Evolutionary conservation across 129 eudicot species (phyloP).

Genomic region (Artemisia argyi): DNA sequence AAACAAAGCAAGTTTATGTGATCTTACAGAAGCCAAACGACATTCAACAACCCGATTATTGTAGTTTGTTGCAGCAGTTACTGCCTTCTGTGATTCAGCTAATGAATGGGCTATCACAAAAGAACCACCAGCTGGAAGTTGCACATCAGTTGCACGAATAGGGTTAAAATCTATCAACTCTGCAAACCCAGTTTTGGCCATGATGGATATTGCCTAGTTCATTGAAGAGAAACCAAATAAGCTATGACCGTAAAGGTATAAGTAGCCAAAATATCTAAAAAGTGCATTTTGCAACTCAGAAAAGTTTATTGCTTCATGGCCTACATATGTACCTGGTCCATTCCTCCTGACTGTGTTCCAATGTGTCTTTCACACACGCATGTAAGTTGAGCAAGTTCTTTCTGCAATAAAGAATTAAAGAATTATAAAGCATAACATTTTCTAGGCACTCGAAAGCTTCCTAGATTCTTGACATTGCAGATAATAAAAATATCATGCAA

Average conservation of each 20-base stretch:
- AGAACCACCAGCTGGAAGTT: conserved; percentile 83
- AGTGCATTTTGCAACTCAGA: not conserved
- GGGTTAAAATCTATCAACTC: conserved; percentile 92
- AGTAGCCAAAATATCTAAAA: not conserved
- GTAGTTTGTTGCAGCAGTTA: conserved; percentile 91
- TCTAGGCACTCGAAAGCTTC: conserved; percentile 8
- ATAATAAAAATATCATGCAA: not conserved
- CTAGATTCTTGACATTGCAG: not conserved
- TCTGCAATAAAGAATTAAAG: conserved; percentile 36
- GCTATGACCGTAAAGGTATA: conserved; percentile 4
- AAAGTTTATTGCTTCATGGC: not conserved
- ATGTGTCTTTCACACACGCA: conserved; percentile 97
- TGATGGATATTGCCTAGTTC: conserved; percentile 80
- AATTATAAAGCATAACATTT: not conserved
- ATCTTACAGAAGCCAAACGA: conserved; percentile 81
- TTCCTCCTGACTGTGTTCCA: conserved; percentile 99
- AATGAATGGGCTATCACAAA: conserved; percentile 87
- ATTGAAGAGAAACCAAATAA: conserved; percentile 1
- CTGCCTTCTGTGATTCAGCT: conserved; percentile 94
- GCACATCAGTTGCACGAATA: conserved; percentile 84
- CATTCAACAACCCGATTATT: conserved; percentile 93
- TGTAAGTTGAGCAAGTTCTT: conserved; percentile 91
- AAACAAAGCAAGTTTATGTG: not conserved
- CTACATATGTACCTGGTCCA: conserved; percentile 77
- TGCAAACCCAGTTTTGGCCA: conserved; percentile 89